These are phyloP conservation scores for Fraxinus angustifolia DNA, from an alignment of 305 asterid genomes.

Conservation along the genomic window DNA sequence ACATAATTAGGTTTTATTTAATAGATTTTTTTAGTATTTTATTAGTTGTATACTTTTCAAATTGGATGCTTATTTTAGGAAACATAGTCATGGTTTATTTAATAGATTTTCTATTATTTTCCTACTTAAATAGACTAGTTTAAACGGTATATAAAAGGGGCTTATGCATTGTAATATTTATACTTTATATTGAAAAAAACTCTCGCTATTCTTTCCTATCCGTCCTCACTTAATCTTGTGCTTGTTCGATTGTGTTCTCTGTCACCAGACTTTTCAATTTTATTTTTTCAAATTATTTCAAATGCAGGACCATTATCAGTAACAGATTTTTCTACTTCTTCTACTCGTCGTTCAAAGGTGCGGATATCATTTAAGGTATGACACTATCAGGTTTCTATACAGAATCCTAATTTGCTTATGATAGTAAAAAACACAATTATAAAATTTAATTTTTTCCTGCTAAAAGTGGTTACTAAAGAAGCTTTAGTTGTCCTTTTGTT, in stretches of 20 bases:
- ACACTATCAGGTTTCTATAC: neutral
- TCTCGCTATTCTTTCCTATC: neutral
- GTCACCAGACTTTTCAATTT: neutral
- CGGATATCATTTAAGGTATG: slow-evolving; percentile 24
- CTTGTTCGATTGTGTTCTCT: neutral
- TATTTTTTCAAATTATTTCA: neutral
- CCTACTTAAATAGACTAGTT: neutral
- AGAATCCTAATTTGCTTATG: neutral
- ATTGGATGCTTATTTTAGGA: neutral
- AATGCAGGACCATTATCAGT: slow-evolving; percentile 29
- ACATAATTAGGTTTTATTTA: neutral
- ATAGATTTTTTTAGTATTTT: too few relatives aligned
- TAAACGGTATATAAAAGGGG: neutral
- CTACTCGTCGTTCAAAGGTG: slow-evolving; percentile 11
- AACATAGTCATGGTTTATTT: neutral
- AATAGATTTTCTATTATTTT: neutral
- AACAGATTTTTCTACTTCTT: slow-evolving; percentile 16
- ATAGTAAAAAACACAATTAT: neutral
- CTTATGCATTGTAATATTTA: neutral
- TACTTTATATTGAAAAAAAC: neutral
- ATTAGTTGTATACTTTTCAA: neutral
- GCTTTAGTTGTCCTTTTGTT: neutral
- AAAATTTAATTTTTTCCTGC: neutral
- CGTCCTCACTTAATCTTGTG: neutral
- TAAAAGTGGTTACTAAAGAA: neutral